Evolutionary conservation across 2,329 filamentous ascomycete genomes (phyloP), one percentile per base, ranked within the genome.

Genomic region (Colletotrichum chrysophilum): DNA sequence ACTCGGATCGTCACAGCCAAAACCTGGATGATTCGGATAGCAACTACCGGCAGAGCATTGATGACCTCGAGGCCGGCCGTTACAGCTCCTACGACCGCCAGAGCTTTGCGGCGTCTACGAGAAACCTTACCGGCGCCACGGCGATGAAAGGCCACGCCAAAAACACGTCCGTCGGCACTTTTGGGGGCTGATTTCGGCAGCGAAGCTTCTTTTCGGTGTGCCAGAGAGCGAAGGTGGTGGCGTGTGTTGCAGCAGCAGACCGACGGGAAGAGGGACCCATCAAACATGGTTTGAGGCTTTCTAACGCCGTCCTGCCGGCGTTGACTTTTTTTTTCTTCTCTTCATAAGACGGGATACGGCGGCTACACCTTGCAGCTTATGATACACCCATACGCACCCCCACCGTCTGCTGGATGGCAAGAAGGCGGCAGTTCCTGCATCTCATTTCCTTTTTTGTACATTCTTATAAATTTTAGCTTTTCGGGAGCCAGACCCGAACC

Each of bases 401-500:
- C 66, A 38, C 13, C 48, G 13, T 13, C 6, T 13, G 43, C n/a
- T 21, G 43, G 43, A 21, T 52, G 6, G 43, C 43, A 21, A 67
- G 12, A 71, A 56, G 38, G 43, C 62, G 38, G 26, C 43, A 56
- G 70, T 68, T 67, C 58, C 74, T 73, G 72, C 62, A 62, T 56
- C 21, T 67, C 18, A 58, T 55, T 52, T 65, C 32, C 34, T 52
- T 24, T 74, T 73, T 48, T n/a, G 64, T 34, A 71, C 64, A 67
- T 74, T 30, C 66, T 34, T 68, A 61, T 58, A 55, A 16, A 48
- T 60, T 21, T 67, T 48, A 66, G 38, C 30, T 74, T 62, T 52
- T 69, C 62, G 64, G 73, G 70, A 65, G 62, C 69, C 69, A 61
- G 62, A 58, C 73, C 69, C 69, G 64, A 68, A 34, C 32, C 67